Evolutionary conservation across 2,329 filamentous ascomycete genomes (phyloP), one percentile per base, ranked within the genome.

Genomic region (Cytospora leucostoma): DNA sequence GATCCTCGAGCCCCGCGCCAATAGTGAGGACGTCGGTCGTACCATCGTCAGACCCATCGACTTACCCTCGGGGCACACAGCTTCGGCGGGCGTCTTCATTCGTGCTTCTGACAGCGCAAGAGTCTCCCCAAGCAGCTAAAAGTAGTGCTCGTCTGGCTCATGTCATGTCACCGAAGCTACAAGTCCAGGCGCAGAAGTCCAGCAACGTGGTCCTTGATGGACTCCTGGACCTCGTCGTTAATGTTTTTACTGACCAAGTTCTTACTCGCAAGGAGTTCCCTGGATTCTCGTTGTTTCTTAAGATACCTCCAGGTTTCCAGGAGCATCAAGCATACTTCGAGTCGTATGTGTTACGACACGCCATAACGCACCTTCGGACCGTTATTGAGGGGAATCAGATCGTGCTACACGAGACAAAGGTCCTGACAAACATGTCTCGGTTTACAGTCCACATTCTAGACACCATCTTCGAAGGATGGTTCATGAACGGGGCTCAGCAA

Each of bases 311-410:
- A 0, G 93, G 94, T 0, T 97, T 96, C 71, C 87, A 94, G 68
- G 95, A 98, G 72, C 93, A 98, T 69, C 93, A 97, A 71, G 92
- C 93, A 0, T 96, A 93, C 73, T 97, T 99, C 68, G 92, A 96
- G 72, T 96, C 95, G 0, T 97, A 93, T 72, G 79, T 98, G 3
- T 79, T 98, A 21, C 86, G 88, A 34, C 89, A 89, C 67, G 87
- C 91, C 0, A 84, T 97, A 53, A 83, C 87, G 3, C 86, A 90
- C 35, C 77, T 97, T 17, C 85, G 85, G 38, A 90, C 84, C 63
- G 82, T 86, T 27, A 82, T 98, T 10, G 86, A 91, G 65, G 77
- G 89, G 2, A 85, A 93, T 67, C 87, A 91, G 70, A 87, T 88
- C 61, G 78, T 89, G 0, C 80, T 98, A 1, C 85, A 86, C 62